These are phyloP conservation scores for Psophocarpus tetragonolobus DNA, from an alignment of 306 rosid genomes.

Conservation along the genomic window DNA sequence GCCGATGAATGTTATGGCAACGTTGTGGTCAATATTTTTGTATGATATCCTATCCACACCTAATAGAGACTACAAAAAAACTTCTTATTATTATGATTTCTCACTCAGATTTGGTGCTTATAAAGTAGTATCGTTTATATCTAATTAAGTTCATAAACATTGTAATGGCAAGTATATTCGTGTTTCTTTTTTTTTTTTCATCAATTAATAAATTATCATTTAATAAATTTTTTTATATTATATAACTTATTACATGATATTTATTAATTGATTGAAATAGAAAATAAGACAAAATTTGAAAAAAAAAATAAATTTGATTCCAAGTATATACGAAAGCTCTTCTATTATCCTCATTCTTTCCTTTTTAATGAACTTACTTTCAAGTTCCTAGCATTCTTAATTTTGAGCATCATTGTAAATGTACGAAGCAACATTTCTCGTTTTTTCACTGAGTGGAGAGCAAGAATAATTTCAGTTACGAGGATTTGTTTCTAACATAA, in stretches of 20 bases:
- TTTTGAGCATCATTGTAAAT: not conserved
- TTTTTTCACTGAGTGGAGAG: slow-evolving; percentile 1
- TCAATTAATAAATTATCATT: too few species aligned
- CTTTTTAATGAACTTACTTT: slow-evolving; percentile 19
- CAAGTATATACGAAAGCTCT: not conserved
- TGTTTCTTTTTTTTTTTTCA: too few species aligned
- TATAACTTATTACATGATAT: too few species aligned
- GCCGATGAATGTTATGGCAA: not conserved
- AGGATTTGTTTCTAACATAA: not conserved
- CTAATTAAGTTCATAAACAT: not conserved
- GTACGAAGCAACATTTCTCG: not conserved
- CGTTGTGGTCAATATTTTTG: slow-evolving; percentile 18
- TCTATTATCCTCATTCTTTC: not conserved
- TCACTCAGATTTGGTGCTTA: not conserved
- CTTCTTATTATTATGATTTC: not conserved
- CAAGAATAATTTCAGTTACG: not conserved
- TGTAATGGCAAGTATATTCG: not conserved
- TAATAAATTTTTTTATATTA: too few species aligned
- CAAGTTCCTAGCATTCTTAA: not conserved
- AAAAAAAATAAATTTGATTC: too few species aligned
- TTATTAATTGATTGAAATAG: too few species aligned
- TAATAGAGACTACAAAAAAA: slow-evolving; percentile 8
- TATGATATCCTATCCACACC: not conserved
- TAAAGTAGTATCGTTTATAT: not conserved
- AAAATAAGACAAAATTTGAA: too few species aligned